Percentiles rank a stretch among this genome's conserved stretches.
These are phyloP conservation scores for Mycena citricolor DNA, from an alignment of 1,284 basidiomycete species.

Conservation along the genomic window DNA sequence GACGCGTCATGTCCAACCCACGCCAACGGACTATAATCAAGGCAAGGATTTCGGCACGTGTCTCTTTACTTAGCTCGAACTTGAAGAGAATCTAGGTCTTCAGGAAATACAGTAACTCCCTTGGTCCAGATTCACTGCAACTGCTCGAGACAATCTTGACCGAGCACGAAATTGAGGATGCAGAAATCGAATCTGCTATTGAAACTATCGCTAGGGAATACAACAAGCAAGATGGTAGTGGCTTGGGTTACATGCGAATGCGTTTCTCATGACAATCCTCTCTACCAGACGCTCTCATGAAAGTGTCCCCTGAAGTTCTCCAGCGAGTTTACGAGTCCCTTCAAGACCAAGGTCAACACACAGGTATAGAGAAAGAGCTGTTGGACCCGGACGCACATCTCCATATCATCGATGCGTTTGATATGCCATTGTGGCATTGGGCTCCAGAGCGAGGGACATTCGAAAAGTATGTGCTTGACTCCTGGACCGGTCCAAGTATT, in stretches of 20 bases:
- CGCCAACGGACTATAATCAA: conserved; percentile 67
- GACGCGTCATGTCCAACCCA: conserved; percentile 40
- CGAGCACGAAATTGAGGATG: conserved; percentile 64
- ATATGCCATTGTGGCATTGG: conserved; percentile 93
- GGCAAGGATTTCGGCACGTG: conserved; percentile 5
- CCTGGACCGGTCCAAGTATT: conserved; percentile 9
- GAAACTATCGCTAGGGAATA: conserved; percentile 88
- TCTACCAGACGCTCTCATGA: conserved; percentile 76
- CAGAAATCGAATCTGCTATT: conserved; percentile 76
- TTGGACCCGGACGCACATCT: conserved; percentile 87
- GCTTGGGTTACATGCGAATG: too few relatives aligned
- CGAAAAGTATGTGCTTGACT: conserved; percentile 57
- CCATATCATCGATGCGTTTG: conserved; percentile 85
- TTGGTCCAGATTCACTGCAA: conserved; percentile 72
- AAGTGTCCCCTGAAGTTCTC: conserved; percentile 72
- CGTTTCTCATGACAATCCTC: conserved; percentile 7
- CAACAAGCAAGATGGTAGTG: conserved; percentile 90
- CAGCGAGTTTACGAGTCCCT: conserved; percentile 81
- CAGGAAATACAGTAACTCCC: conserved; percentile 79
- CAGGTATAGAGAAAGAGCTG: conserved; percentile 57
- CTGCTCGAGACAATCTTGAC: conserved; percentile 70
- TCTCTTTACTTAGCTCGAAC: background rate
- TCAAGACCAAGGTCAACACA: conserved; percentile 66
- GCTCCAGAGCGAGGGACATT: conserved; percentile 83
- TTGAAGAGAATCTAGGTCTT: conserved; percentile 70